phyloP scores from a whole-genome alignment of 2,329 filamentous ascomycete genomes.

The Monosporascus cannonballus region DNA sequence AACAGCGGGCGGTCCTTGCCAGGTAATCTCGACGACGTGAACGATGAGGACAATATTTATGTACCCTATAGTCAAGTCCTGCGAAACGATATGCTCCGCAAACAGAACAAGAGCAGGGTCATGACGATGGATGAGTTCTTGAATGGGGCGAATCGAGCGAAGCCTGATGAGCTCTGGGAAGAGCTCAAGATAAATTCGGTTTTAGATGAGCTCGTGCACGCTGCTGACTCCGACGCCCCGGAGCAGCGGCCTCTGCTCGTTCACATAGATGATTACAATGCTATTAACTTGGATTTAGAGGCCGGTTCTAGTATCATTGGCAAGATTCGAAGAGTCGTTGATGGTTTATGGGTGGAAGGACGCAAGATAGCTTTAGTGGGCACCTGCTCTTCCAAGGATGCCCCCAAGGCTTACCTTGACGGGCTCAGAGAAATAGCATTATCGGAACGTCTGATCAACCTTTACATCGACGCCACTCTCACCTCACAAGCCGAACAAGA shows the following conservation, averaged over 20 bases:
- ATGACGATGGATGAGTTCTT: slow-evolving; percentile 38
- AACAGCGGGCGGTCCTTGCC: slow-evolving; percentile 39
- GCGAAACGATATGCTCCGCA: slow-evolving; percentile 13
- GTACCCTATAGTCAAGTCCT: slow-evolving; percentile 11
- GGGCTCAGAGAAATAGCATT: slow-evolving; percentile 33
- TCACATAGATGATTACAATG: slow-evolving; percentile 74
- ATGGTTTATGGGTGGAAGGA: slow-evolving; percentile 65
- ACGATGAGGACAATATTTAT: slow-evolving; percentile 5
- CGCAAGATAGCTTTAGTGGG: slow-evolving; percentile 72
- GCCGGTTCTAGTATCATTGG: slow-evolving; percentile 60
- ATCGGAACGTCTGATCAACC: slow-evolving; percentile 28
- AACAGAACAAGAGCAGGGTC: slow-evolving; percentile 19
- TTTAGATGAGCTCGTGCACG: slow-evolving; percentile 49
- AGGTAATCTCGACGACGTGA: slow-evolving; percentile 5
- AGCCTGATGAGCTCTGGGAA: slow-evolving; percentile 49
- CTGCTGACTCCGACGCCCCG: slow-evolving; percentile 31
- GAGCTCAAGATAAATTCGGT: slow-evolving; percentile 54
- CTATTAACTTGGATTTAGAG: slow-evolving; percentile 63
- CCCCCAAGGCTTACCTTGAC: slow-evolving; percentile 34
- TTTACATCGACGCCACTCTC: slow-evolving; percentile 5
- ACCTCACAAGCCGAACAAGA: not conserved
- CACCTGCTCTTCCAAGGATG: slow-evolving; percentile 58
- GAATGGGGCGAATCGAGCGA: slow-evolving; percentile 31
- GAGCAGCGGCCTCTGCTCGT: slow-evolving; percentile 56
- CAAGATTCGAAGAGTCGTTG: slow-evolving; percentile 64